Conservation (phyloP, 129 eudicot species). For the Escallonia rubra region DNA sequence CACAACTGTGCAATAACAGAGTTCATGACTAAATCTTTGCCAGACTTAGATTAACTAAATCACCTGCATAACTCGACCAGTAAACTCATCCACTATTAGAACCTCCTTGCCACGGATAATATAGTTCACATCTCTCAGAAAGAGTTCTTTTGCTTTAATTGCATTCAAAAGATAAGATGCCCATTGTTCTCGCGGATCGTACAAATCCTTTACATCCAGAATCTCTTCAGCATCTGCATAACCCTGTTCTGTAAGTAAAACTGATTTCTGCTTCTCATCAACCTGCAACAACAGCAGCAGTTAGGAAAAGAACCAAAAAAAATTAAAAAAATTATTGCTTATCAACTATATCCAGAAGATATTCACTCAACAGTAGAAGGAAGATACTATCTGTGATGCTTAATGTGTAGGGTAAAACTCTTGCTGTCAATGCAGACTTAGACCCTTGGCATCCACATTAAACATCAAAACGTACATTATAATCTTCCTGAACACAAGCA, state of each 20-base stretch:
- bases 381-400: background rate
- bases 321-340: background rate
- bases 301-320: conserved; percentile 1
- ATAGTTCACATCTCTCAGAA: conserved; percentile 92
- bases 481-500: no score
- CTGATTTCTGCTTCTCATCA: conserved; percentile 93
- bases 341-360: background rate
- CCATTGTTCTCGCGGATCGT: conserved; percentile 99
- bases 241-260: conserved; percentile 95
- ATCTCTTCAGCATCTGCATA: conserved; percentile 98
- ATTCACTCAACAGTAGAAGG: background rate
- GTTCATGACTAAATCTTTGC: background rate
- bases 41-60: conserved; percentile 3
- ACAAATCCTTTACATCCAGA: conserved; percentile 83
- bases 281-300: conserved; percentile 51
- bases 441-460: no score
- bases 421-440: no score
- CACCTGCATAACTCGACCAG: conserved; percentile 99
- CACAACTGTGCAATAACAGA: background rate
- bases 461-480: no score
- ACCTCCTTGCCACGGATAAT: conserved; percentile 97
- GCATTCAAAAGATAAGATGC: conserved; percentile 89
- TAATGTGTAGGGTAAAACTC: background rate
- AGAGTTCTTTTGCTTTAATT: conserved; percentile 90
- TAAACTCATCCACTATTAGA: conserved; percentile 96